Base-by-base conservation (phyloP, 441 rosid genomes). In the Raphanus hybrid region DNA sequence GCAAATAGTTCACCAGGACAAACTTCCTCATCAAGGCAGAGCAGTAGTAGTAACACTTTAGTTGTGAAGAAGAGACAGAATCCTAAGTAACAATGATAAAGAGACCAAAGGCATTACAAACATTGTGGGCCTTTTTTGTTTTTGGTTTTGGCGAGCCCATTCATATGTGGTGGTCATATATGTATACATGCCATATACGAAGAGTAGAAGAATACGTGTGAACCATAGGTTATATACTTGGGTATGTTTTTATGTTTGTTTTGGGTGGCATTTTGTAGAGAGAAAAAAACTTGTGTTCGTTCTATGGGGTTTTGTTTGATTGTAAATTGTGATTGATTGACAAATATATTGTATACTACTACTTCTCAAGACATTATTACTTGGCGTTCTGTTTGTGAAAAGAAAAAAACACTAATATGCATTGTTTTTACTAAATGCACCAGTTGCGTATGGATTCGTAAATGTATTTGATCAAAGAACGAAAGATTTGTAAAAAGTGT, bases 1-100 rank as follows among this genome's bases (percentile, higher is more conserved):
- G 69, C 73, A 37, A 70, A 4, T 16, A 60, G 11, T 48, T 45
- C 76, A 65, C 76, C 69, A 27, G 82, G 69, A 75, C 83, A 80
- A 75, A 59, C 76, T 29, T 75, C 73, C 4, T 54, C 23, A 0
- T 6, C 80, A 75, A 80, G 80, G 48, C 83, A 65, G 23, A 54
- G n/a, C n/a, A n/a, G 23, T 27, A 75, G 72, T 50, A 75, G 72
- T 50, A 55, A 55, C 60, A 55, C 60, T 7, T 1, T 55, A 55
- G 60, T 55, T 55, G 60, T 18, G 60, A 55, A 55, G 60, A 55
- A 55, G 60, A 55, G 27, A 8, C 60, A 55, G 60, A 55, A 18
- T 55, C 60, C 27, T 1, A 55, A 55, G 60, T 55, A 14, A 3
- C 12, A 12, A 43, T 43, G 14, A 3, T 48, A 48, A 12, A 50